A percentile compares a stretch with the other conserved stretches of the same genome.
phyloP scores from a whole-genome alignment of 176 grass and related monocot species.

The Carex pumila region DNA sequence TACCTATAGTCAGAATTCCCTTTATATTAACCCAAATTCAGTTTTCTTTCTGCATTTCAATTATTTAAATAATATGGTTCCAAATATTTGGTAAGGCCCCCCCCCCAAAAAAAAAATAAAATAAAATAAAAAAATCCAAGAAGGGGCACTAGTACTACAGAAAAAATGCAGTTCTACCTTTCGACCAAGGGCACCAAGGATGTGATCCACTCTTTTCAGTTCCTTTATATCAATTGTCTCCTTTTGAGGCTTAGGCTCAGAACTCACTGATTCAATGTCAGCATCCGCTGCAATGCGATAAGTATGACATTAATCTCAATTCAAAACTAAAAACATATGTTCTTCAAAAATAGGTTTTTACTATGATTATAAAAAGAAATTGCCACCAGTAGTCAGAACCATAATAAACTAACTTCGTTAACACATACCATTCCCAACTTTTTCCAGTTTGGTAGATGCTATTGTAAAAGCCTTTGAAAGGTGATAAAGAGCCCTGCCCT shows the following conservation, averaged over 20 bases:
- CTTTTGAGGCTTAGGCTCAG: constrained; percentile 68
- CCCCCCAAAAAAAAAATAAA: background rate
- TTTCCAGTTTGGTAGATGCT: constrained; percentile 77
- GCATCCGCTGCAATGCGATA: constrained; percentile 44
- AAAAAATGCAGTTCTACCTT: constrained; percentile 43
- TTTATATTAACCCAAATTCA: background rate
- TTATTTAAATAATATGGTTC: background rate
- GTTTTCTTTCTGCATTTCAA: background rate
- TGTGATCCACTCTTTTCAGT: constrained; percentile 84
- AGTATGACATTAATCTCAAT: background rate
- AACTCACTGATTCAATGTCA: constrained; percentile 46
- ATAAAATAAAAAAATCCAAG: no score
- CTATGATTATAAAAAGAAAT: background rate
- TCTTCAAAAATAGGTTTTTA: background rate
- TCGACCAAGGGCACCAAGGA: constrained; percentile 61
- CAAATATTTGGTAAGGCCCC: background rate
- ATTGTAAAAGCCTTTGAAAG: constrained; percentile 83
- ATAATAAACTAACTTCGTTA: background rate
- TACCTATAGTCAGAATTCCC: background rate
- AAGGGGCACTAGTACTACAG: background rate
- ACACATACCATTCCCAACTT: constrained; percentile 68
- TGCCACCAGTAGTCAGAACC: background rate
- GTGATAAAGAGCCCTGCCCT: constrained; percentile 87
- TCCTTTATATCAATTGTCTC: constrained; percentile 87
- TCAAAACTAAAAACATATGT: background rate